A percentile compares a stretch with the other conserved stretches of the same genome.
These are phyloP conservation scores for Phialemonium atrogriseum DNA, from an alignment of 2,329 filamentous ascomycete species.

Conservation along the genomic window DNA sequence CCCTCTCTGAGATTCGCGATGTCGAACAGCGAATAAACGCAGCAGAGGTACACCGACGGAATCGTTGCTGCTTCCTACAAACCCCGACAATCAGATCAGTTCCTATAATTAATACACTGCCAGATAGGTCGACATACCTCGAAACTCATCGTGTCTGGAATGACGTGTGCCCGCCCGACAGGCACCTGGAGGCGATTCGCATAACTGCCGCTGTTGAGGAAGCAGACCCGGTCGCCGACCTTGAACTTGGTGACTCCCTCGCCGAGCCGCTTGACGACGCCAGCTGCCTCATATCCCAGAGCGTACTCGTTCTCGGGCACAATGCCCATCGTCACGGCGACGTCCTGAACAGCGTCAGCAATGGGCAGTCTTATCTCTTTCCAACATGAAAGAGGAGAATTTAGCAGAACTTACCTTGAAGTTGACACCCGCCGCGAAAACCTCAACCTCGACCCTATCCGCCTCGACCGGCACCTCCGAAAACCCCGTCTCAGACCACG, in stretches of 20 bases:
- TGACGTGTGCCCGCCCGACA: constrained; percentile 1
- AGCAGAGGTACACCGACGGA: constrained; percentile 20
- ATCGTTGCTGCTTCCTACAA: constrained; percentile 24
- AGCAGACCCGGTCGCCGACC: constrained; percentile 6
- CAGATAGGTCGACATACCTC: no score
- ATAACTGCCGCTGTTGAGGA: constrained; percentile 4
- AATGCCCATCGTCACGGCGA: constrained; percentile 9
- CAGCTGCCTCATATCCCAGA: constrained; percentile 6
- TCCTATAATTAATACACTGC: no score
- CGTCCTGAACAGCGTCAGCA: no score
- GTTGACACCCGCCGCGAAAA: constrained; percentile 25
- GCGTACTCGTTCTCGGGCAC: constrained; percentile 9
- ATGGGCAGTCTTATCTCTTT: constrained; percentile 13
- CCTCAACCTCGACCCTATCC: constrained; percentile 23
- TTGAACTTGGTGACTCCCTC: constrained; percentile 6
- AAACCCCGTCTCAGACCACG: constrained; percentile 3
- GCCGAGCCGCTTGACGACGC: constrained; percentile 5
- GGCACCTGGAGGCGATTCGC: constrained; percentile 7
- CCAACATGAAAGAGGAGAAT: constrained; percentile 15
- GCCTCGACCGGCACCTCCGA: constrained; percentile 5
- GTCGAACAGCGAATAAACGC: constrained; percentile 19
- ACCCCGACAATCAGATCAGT: no score
- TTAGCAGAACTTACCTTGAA: constrained; percentile 22
- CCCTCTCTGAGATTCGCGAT: constrained; percentile 17
- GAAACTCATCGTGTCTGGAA: constrained; percentile 23